These are phyloP conservation scores for Microbotryum saponariae DNA, from an alignment of 1,284 basidiomycete species.

Conservation along the genomic window DNA sequence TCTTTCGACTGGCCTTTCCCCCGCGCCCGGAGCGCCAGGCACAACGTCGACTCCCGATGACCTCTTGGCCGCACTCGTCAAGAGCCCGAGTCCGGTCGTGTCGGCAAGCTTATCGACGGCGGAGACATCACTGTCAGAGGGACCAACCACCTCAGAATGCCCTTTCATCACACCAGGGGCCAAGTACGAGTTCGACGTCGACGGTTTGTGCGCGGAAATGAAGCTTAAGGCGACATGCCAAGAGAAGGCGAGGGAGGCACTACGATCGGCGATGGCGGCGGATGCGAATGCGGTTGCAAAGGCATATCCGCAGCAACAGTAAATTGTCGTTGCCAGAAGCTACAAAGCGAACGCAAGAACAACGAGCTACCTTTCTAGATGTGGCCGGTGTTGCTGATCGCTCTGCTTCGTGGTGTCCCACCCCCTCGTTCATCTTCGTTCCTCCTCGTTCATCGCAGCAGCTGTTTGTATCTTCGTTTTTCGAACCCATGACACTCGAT, in stretches of 20 bases:
- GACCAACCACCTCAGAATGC: not conserved
- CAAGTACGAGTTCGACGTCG: slow-evolving; percentile 31
- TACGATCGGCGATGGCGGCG: slow-evolving; percentile 24
- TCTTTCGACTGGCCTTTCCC: not conserved
- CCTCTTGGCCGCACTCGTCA: slow-evolving; percentile 1
- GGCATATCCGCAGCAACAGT: not conserved
- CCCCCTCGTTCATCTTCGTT: too few relatives aligned
- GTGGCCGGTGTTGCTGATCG: too few relatives aligned
- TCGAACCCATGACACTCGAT: too few relatives aligned
- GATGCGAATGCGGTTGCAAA: slow-evolving; percentile 11
- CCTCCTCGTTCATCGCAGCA: too few relatives aligned
- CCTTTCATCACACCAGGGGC: not conserved
- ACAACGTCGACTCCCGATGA: not conserved
- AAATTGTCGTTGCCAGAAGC: too few relatives aligned
- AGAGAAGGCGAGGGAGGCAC: slow-evolving; percentile 25
- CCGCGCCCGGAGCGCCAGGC: not conserved
- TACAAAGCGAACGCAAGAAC: not conserved
- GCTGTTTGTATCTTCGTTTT: too few relatives aligned
- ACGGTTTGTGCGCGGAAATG: slow-evolving; percentile 28
- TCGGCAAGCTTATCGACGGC: too few relatives aligned
- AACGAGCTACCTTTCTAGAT: too few relatives aligned
- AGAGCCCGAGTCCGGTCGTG: slow-evolving; percentile 3
- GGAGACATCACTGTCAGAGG: not conserved
- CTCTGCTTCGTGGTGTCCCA: too few relatives aligned
- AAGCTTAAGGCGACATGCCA: slow-evolving; percentile 31